Evolutionary conservation across 2,329 filamentous ascomycete species (phyloP).

Genomic region (Hypoxylon sp.): DNA sequence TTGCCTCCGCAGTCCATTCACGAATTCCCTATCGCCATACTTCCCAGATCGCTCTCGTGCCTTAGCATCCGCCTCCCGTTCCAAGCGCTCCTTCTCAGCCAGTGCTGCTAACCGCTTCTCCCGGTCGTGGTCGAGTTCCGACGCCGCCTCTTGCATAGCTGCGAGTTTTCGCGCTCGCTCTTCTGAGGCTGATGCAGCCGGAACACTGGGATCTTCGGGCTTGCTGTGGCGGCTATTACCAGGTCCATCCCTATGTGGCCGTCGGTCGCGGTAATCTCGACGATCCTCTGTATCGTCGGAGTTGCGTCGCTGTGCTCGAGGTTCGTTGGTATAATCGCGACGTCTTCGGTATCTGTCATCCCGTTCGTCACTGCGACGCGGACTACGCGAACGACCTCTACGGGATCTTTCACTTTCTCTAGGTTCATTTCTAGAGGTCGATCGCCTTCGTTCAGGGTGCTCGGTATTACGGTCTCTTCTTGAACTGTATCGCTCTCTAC

Average conservation of each 20-base stretch:
- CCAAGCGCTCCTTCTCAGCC: constrained; percentile 72
- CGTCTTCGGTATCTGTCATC: constrained; percentile 52
- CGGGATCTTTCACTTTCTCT: constrained; percentile 42
- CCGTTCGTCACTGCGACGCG: constrained; percentile 48
- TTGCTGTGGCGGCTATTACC: constrained; percentile 42
- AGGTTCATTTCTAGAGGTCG: constrained; percentile 38
- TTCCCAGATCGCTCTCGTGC: constrained; percentile 70
- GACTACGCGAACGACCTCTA: constrained; percentile 51
- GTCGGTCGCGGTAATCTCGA: constrained; percentile 46
- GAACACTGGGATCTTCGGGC: constrained; percentile 32
- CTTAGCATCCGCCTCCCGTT: constrained; percentile 75
- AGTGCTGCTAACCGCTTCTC: constrained; percentile 75
- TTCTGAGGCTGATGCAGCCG: constrained; percentile 51
- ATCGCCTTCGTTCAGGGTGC: constrained; percentile 41
- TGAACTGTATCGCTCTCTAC: constrained; percentile 55
- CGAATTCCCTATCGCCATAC: constrained; percentile 74
- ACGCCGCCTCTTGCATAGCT: constrained; percentile 79
- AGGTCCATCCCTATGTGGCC: constrained; percentile 37
- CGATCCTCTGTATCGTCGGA: constrained; percentile 44
- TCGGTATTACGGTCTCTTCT: constrained; percentile 44
- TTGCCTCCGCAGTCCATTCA: constrained; percentile 72
- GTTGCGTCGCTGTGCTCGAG: constrained; percentile 42
- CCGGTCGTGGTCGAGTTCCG: constrained; percentile 77
- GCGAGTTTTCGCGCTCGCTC: constrained; percentile 76
- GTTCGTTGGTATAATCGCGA: constrained; percentile 48